Percentiles rank a stretch among this genome's conserved stretches.
These are phyloP conservation scores for Heterobasidion irregulare DNA, from an alignment of 1,284 basidiomycete genomes.

Conservation along the genomic window DNA sequence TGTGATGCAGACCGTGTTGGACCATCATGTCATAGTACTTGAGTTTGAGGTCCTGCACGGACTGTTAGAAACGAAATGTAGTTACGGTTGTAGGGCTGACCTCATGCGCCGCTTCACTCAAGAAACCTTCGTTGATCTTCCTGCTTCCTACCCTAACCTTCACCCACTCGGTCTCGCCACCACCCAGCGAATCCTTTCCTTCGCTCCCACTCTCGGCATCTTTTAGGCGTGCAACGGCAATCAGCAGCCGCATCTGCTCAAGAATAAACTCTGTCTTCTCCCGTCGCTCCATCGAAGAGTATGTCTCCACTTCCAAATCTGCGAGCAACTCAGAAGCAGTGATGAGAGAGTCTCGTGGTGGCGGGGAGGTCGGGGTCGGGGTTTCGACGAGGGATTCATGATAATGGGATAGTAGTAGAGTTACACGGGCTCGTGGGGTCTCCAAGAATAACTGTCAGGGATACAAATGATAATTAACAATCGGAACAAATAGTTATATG, in stretches of 20 bases:
- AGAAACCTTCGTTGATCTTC: constrained; percentile 92
- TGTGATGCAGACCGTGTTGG: constrained; percentile 80
- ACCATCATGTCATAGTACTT: constrained; percentile 97
- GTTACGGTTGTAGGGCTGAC: constrained; percentile 29
- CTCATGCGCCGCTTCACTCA: constrained; percentile 85
- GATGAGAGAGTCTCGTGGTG: constrained; percentile 59
- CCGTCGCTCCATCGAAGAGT: constrained; percentile 94
- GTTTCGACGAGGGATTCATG: constrained; percentile 62
- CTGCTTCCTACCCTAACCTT: constrained; percentile 87
- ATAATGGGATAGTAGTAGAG: constrained; percentile 75
- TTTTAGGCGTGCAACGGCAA: constrained; percentile 65
- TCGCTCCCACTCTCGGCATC: constrained; percentile 44
- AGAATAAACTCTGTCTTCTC: constrained; percentile 99
- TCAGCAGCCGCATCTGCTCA: constrained; percentile 92
- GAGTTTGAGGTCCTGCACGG: constrained; percentile 84
- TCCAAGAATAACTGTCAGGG: constrained; percentile 85
- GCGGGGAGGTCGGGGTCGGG: constrained; percentile 32
- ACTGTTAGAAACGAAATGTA: constrained; percentile 2
- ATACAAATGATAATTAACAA: neutral
- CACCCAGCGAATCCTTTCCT: constrained; percentile 47
- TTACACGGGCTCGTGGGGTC: constrained; percentile 92
- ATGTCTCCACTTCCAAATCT: constrained; percentile 97
- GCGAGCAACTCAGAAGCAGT: constrained; percentile 86
- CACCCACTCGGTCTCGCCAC: constrained; percentile 82
- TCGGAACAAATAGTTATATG: neutral